Evolutionary conservation across 2,329 filamentous ascomycete species (phyloP).

Genomic region (Venturia pyrina): DNA sequence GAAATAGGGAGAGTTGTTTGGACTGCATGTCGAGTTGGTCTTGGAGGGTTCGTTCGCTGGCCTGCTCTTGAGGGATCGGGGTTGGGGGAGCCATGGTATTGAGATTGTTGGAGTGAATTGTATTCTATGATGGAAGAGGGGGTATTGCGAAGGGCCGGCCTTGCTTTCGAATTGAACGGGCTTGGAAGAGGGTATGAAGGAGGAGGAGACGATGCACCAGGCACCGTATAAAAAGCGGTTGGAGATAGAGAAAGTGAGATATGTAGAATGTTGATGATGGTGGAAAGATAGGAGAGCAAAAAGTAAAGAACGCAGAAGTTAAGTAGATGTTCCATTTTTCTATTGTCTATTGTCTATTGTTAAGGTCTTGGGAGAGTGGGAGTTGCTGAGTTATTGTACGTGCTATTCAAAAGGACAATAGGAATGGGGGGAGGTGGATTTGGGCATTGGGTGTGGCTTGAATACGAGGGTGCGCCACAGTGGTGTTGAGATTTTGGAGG

Average conservation of each 20-base stretch:
- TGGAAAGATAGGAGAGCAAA: not conserved
- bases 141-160: not conserved
- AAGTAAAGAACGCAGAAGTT: not conserved
- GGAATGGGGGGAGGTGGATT: not conserved
- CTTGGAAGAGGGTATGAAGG: not conserved
- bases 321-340: not conserved
- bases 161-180: not conserved
- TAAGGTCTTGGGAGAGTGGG: not conserved
- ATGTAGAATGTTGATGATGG: not conserved
- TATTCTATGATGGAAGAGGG: not conserved
- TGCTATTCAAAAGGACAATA: not conserved
- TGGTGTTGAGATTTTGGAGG: not conserved
- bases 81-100: too few species aligned
- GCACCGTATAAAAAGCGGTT: not conserved
- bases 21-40: not conserved
- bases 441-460: not conserved
- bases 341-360: slow-evolving; percentile 3
- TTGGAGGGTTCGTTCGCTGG: not conserved
- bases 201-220: not conserved
- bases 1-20: not conserved
- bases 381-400: not conserved
- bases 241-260: not conserved
- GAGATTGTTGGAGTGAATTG: too few species aligned
- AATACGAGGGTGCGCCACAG: not conserved
- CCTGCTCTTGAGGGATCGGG: not conserved